Evolutionary conservation across 441 rosid species (phyloP).

Genomic region (Corymbia citriodora): DNA sequence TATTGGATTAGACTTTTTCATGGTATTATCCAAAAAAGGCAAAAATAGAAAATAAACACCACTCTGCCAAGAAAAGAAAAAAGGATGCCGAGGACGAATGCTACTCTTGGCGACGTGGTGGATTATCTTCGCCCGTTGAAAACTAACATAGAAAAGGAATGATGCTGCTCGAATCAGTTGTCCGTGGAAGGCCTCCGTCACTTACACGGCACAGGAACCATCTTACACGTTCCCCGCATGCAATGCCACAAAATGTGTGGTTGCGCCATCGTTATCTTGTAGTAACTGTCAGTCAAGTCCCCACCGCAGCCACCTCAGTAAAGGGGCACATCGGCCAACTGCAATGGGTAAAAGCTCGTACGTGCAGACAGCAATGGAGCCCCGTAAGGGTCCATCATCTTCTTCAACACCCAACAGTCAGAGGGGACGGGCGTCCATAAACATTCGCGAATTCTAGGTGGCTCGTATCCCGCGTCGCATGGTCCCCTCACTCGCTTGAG

Average conservation of each 20-base stretch:
- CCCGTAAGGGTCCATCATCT: not conserved
- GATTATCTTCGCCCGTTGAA: not conserved
- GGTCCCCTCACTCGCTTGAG: not conserved
- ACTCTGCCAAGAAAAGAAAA: accelerated
- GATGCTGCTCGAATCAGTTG: not conserved
- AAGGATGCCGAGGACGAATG: not conserved
- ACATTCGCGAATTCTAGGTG: not conserved
- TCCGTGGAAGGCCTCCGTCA: not conserved
- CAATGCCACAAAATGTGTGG: not conserved
- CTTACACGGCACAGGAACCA: not conserved
- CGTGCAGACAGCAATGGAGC: not conserved
- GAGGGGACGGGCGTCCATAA: not conserved
- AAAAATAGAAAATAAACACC: not conserved
- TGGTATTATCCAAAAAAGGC: no score
- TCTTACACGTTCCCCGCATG: not conserved
- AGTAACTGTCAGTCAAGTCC: not conserved
- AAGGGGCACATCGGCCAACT: not conserved
- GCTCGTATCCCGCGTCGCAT: not conserved
- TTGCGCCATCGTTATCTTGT: not conserved
- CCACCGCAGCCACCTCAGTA: not conserved
- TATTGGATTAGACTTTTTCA: no score
- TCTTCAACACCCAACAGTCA: not conserved
- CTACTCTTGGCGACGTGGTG: not conserved
- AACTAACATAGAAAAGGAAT: not conserved
- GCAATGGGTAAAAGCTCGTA: not conserved